phyloP scores from a whole-genome alignment of 805 yeast species.

The Pichia pseudocactophila region DNA sequence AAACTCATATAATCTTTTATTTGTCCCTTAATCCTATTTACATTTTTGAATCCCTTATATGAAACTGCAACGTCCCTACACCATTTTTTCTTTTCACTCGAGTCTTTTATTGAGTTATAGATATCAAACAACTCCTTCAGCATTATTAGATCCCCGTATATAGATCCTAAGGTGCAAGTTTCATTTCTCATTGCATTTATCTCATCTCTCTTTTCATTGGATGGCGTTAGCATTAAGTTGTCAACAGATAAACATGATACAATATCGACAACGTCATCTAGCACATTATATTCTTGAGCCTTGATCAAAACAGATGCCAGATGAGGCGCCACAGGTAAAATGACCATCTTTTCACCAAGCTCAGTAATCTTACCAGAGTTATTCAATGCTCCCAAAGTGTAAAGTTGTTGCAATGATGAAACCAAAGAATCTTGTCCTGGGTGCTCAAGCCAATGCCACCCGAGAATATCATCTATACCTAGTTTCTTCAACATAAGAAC shows the following conservation, averaged over 20 bases:
- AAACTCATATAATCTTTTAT: slow-evolving; percentile 56
- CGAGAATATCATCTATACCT: slow-evolving; percentile 73
- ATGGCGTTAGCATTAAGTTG: slow-evolving; percentile 72
- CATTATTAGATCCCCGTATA: slow-evolving; percentile 76
- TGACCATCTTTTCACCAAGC: slow-evolving; percentile 79
- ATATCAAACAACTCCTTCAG: slow-evolving; percentile 68
- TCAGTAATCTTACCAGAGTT: slow-evolving; percentile 68
- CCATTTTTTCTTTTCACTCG: slow-evolving; percentile 65
- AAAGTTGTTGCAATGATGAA: slow-evolving; percentile 70
- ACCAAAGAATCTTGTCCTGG: slow-evolving; percentile 75
- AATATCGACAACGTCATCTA: slow-evolving; percentile 71
- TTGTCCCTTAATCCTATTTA: slow-evolving; percentile 65
- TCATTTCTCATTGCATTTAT: slow-evolving; percentile 67
- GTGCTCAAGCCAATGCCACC: slow-evolving; percentile 89
- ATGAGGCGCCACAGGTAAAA: slow-evolving; percentile 88
- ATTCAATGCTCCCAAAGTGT: slow-evolving; percentile 70
- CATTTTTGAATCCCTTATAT: slow-evolving; percentile 73
- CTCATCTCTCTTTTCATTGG: slow-evolving; percentile 74
- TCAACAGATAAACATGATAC: slow-evolving; percentile 92
- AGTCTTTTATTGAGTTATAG: slow-evolving; percentile 35
- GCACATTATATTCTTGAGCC: slow-evolving; percentile 43
- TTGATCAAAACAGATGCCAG: slow-evolving; percentile 74
- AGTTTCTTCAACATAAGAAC: slow-evolving; percentile 74
- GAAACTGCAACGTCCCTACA: slow-evolving; percentile 72
- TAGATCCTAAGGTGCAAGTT: slow-evolving; percentile 60